phyloP scores from a whole-genome alignment of 495 filamentous ascomycete species.

The Neurospora cerealis region DNA sequence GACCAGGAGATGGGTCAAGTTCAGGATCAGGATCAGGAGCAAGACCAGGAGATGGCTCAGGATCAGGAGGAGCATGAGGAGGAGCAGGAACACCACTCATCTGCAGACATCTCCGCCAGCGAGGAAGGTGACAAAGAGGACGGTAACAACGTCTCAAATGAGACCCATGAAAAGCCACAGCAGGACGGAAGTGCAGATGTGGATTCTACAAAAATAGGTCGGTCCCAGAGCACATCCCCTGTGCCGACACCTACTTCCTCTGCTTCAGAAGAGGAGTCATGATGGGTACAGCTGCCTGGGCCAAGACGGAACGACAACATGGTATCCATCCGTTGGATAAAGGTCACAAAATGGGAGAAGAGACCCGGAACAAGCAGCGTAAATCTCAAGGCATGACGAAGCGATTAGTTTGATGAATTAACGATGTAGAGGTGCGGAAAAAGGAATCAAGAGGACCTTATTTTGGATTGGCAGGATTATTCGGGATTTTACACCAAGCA shows the following conservation, averaged over 20 bases:
- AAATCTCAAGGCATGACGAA: not conserved
- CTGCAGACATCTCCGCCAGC: not conserved
- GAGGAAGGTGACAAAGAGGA: not conserved
- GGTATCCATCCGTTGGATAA: not conserved
- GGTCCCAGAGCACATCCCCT: not conserved
- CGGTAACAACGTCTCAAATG: not conserved
- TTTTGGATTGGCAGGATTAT: not conserved
- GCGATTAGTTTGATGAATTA: not conserved
- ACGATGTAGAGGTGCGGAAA: not conserved
- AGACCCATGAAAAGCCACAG: not conserved
- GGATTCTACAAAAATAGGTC: not conserved
- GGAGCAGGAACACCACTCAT: not conserved
- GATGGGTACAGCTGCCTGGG: not conserved
- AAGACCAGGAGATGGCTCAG: not conserved
- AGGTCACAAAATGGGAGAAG: not conserved
- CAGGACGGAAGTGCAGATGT: not conserved
- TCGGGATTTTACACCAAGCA: not conserved
- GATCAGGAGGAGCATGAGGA: not conserved
- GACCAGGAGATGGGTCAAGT: not conserved
- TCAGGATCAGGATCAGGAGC: not conserved
- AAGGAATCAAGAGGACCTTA: not conserved
- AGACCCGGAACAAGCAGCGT: not conserved
- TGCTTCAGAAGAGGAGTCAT: not conserved
- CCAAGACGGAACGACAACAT: not conserved
- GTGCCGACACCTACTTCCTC: not conserved